Evolutionary conservation across 768 basidiomycete species (phyloP).

Genomic region (Dioszegia hungarica): DNA sequence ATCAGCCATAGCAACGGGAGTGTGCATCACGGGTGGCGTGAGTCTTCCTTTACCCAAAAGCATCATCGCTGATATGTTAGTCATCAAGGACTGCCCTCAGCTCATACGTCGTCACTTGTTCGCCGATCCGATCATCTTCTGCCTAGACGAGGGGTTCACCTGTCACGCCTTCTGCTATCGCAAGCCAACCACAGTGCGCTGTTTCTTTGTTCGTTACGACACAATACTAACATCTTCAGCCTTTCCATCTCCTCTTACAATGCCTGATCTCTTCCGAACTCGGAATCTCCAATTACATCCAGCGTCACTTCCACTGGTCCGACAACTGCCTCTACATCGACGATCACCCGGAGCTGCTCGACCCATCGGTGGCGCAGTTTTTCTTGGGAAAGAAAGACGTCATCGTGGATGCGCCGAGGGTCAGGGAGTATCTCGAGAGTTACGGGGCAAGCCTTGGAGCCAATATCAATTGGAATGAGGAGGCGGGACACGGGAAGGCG

Average conservation of each 20-base stretch:
- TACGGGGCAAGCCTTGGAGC: not conserved
- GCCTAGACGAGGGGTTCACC: conserved; percentile 90
- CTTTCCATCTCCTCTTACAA: conserved; percentile 69
- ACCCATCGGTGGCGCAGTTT: conserved; percentile 64
- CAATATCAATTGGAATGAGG: not conserved
- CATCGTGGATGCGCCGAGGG: conserved; percentile 60
- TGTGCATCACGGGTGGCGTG: conserved; percentile 6
- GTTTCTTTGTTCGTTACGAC: conserved; percentile 33
- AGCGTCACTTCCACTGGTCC: conserved; percentile 62
- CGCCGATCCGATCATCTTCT: conserved; percentile 77
- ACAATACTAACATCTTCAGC: no score
- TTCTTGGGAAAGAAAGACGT: conserved; percentile 76
- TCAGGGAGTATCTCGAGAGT: not conserved
- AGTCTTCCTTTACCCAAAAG: not conserved
- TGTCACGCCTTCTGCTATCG: conserved; percentile 88
- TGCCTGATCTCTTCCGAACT: conserved; percentile 85
- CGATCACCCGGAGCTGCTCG: conserved; percentile 73
- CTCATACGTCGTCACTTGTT: conserved; percentile 74
- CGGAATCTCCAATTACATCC: conserved; percentile 78
- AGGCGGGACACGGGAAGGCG: not conserved
- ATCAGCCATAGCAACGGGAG: conserved; percentile 88
- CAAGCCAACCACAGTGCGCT: conserved; percentile 59
- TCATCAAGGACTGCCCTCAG: conserved; percentile 70
- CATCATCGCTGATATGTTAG: not conserved
- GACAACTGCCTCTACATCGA: conserved; percentile 85